A percentile compares a stretch with the other conserved stretches of the same genome.
These are phyloP conservation scores for Rhizopogon vulgaris DNA, from an alignment of 768 basidiomycete genomes.

Conservation along the genomic window DNA sequence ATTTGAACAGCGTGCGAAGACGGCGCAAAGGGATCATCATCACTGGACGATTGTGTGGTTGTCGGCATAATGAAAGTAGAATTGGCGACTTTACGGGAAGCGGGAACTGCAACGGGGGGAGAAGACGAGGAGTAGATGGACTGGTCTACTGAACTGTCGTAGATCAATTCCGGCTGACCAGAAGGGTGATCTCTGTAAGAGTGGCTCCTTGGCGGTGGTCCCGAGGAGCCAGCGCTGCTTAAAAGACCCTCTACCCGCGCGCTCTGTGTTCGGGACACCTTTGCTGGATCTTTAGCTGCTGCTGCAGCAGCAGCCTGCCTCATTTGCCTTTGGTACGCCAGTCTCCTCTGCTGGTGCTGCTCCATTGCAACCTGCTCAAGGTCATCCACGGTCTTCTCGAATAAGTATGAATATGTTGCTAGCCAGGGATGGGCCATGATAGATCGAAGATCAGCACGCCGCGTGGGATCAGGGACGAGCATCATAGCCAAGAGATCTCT, in stretches of 20 bases:
- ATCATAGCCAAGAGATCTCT: constrained; percentile 81
- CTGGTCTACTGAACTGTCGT: constrained; percentile 65
- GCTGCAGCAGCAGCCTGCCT: constrained; percentile 39
- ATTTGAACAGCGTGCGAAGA: constrained; percentile 23
- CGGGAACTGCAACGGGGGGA: constrained; percentile 25
- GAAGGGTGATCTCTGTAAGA: constrained; percentile 45
- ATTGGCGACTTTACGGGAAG: constrained; percentile 33
- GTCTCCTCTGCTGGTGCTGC: constrained; percentile 76
- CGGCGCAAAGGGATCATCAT: constrained; percentile 72
- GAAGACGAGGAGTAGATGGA: constrained; percentile 37
- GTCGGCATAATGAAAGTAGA: constrained; percentile 40
- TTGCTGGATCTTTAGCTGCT: constrained; percentile 22
- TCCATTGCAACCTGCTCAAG: constrained; percentile 78
- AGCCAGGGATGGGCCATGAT: constrained; percentile 94
- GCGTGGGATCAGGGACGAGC: constrained; percentile 89
- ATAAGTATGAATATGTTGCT: constrained; percentile 37
- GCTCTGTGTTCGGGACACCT: constrained; percentile 44
- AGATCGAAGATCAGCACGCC: constrained; percentile 64
- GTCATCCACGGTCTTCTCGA: constrained; percentile 68
- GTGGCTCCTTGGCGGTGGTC: constrained; percentile 33
- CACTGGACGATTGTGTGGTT: constrained; percentile 33
- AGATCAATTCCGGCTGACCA: constrained; percentile 61
- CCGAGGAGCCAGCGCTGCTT: constrained; percentile 24
- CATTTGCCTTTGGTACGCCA: constrained; percentile 80
- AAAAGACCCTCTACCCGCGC: constrained; percentile 45